These are phyloP conservation scores for Catharanthus roseus DNA, from an alignment of 257 asterid species.

Conservation along the genomic window DNA sequence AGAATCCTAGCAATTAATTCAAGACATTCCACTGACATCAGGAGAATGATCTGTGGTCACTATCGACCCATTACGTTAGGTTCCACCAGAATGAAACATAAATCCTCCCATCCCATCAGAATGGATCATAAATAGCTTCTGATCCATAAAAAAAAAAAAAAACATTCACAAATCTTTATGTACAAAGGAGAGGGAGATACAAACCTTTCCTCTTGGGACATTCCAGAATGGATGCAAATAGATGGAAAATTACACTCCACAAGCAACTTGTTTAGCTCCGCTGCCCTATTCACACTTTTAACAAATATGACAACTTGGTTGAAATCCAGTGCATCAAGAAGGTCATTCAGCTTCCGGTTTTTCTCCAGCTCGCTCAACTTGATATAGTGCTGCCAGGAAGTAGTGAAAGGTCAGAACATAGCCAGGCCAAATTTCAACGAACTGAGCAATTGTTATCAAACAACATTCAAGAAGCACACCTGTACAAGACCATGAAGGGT, in stretches of 20 bases:
- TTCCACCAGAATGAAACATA: background rate
- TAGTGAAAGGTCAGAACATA: constrained; percentile 1
- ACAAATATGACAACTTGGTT: constrained; percentile 91
- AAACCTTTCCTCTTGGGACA: constrained; percentile 94
- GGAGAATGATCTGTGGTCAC: too few species aligned
- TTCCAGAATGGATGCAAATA: constrained; percentile 93
- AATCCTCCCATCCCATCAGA: background rate
- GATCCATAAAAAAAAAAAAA: background rate
- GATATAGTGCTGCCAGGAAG: constrained; percentile 76
- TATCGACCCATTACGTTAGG: too few species aligned
- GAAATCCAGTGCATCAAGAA: constrained; percentile 90
- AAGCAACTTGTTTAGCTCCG: constrained; percentile 84
- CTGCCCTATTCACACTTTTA: constrained; percentile 84
- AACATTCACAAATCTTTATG: too few species aligned
- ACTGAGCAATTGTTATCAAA: too few species aligned
- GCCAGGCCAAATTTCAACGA: background rate
- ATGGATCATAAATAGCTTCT: background rate
- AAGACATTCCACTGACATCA: background rate
- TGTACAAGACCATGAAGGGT: constrained; percentile 97
- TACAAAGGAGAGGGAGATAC: background rate
- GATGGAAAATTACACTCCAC: constrained; percentile 90
- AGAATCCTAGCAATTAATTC: background rate
- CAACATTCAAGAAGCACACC: constrained; percentile 27
- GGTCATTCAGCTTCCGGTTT: constrained; percentile 80
- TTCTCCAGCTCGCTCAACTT: constrained; percentile 85